Conservation (phyloP, 2,329 filamentous ascomycete species). For the Fusarium foetens region DNA sequence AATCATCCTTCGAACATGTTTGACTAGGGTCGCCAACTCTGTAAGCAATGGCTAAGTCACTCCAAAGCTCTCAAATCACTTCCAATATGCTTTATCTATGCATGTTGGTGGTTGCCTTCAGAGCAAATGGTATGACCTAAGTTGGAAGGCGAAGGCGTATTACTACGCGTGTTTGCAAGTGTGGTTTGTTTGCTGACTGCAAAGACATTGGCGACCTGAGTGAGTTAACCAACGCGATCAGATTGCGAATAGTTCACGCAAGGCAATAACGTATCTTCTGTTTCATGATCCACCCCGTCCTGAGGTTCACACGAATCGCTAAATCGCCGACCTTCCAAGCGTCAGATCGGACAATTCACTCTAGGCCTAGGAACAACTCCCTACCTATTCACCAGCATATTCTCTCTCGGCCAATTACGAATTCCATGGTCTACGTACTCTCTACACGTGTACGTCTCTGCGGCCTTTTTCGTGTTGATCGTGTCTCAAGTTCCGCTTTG, state of each 20-base stretch:
- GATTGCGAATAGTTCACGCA: neutral
- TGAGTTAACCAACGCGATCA: neutral
- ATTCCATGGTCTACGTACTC: neutral
- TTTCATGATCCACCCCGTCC: neutral
- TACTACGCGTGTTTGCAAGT: neutral
- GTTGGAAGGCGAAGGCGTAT: neutral
- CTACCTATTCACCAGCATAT: neutral
- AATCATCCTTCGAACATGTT: neutral
- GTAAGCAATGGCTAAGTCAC: neutral
- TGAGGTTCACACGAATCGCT: neutral
- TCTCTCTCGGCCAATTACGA: neutral
- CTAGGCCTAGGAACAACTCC: neutral
- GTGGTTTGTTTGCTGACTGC: neutral
- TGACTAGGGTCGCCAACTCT: neutral
- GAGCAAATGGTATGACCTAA: neutral
- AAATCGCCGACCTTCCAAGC: neutral
- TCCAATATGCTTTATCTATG: neutral
- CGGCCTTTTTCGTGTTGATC: constrained; percentile 18
- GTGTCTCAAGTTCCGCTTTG: constrained; percentile 21
- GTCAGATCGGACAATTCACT: neutral
- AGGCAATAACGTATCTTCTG: neutral
- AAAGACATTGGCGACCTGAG: neutral
- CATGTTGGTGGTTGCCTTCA: neutral
- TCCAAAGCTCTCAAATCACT: neutral
- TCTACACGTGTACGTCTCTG: constrained; percentile 27